Evolutionary conservation across 75 land plant species (phyloP).

Genomic region (Selaginella tamariscina): DNA sequence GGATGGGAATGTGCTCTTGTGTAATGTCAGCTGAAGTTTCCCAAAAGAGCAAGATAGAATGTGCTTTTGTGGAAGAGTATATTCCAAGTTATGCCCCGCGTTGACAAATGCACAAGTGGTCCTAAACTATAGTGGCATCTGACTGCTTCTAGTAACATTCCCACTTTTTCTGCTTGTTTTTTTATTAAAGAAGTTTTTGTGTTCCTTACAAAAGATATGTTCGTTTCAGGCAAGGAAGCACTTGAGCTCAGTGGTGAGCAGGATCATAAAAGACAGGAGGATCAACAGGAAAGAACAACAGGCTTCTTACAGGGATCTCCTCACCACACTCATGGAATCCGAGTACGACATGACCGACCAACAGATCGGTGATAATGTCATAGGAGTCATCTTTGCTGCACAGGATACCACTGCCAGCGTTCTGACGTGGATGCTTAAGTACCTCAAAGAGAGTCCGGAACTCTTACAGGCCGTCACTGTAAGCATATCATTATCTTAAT

Average conservation of each 20-base stretch:
- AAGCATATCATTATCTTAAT: conserved; percentile 3
- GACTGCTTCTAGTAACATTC: too few relatives aligned
- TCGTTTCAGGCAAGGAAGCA: conserved; percentile 48
- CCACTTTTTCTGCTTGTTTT: too few relatives aligned
- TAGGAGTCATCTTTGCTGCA: conserved; percentile 80
- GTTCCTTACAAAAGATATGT: conserved; percentile 1
- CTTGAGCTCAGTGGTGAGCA: conserved; percentile 36
- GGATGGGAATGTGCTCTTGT: too few relatives aligned
- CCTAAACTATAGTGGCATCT: too few relatives aligned
- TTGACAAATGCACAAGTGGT: too few relatives aligned
- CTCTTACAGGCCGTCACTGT: conserved; percentile 50
- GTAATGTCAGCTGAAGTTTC: too few relatives aligned
- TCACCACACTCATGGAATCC: conserved; percentile 49
- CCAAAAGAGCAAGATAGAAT: too few relatives aligned
- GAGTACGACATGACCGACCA: conserved; percentile 50
- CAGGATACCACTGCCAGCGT: conserved; percentile 87
- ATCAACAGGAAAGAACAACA: neutral
- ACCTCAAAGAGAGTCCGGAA: conserved; percentile 38
- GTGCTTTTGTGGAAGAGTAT: too few relatives aligned
- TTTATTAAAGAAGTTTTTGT: neutral
- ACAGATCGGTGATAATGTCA: conserved; percentile 80
- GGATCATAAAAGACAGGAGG: conserved; percentile 40
- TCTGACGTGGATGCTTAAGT: conserved; percentile 78
- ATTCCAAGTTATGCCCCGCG: too few relatives aligned
- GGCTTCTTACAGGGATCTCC: conserved; percentile 24